Percentiles rank a stretch among this genome's conserved stretches.
These are phyloP conservation scores for Drosera spatulata DNA, from an alignment of 179 eudicot genomes.

Conservation along the genomic window DNA sequence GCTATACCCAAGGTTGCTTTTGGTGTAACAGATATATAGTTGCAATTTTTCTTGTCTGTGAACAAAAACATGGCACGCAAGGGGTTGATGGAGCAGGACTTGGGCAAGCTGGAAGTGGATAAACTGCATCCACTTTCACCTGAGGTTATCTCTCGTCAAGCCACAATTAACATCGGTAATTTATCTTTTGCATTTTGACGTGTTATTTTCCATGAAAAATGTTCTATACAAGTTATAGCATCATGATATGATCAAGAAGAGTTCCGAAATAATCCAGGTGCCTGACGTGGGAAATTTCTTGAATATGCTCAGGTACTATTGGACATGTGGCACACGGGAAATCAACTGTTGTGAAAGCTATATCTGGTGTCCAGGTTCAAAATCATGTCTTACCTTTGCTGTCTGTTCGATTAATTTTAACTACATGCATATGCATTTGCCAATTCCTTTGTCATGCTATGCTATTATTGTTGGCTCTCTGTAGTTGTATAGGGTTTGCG, in stretches of 20 bases:
- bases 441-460: too few relatives aligned
- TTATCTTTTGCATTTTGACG: neutral
- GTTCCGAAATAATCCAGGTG: neutral
- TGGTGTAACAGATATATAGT: too few relatives aligned
- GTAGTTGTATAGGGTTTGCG: too few relatives aligned
- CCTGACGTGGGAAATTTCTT: neutral
- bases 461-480: too few relatives aligned
- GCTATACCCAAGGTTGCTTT: too few relatives aligned
- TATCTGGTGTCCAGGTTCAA: slow-evolving; percentile 91
- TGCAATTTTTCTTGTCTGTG: too few relatives aligned
- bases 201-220: too few relatives aligned
- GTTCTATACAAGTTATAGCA: too few relatives aligned
- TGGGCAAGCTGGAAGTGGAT: slow-evolving; percentile 87
- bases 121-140: slow-evolving; percentile 84
- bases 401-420: too few relatives aligned
- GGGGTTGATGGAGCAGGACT: slow-evolving; percentile 96
- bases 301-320: slow-evolving; percentile 56
- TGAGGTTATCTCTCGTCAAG: slow-evolving; percentile 95
- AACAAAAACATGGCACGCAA: slow-evolving; percentile 54
- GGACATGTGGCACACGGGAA: slow-evolving; percentile 99
- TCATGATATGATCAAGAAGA: neutral
- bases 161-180: slow-evolving; percentile 86
- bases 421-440: too few relatives aligned
- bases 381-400: slow-evolving; percentile 1
- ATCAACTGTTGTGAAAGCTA: slow-evolving; percentile 94